Evolutionary conservation across 2,329 filamentous ascomycete species (phyloP), one percentile per base, ranked within the genome.

Genomic region (Annulohypoxylon truncatum): DNA sequence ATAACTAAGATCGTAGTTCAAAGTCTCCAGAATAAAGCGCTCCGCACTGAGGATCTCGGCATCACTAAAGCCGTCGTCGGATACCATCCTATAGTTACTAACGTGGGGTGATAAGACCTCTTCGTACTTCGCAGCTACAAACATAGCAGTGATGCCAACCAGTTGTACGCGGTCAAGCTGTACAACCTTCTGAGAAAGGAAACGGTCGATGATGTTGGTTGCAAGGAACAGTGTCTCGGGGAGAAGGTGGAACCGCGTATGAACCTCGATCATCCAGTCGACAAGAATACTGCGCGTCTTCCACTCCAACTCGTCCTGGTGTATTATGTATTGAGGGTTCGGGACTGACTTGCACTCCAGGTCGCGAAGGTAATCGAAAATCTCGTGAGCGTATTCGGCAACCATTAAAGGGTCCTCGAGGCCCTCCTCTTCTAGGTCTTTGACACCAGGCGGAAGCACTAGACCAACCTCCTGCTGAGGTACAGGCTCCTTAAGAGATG

Each of bases 101-200:
- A 99, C 94, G 73, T 98, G 95, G 47, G 96, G 96, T 9, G 96
- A 98, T 53, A 99, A 87, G 52, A 99, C 94, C 79, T 99, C 96
- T 81, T 99, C 95, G 78, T 98, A 99, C 83, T 99, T 99, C 76
- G 95, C 96, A 10, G 96, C 96, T 76, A 98, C 97, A 84, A 98
- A 98, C 96, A 99, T 98, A 79, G 95, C 96, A 22, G 96, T 97
- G 75, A 98, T 94, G 76, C 96, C 96, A 63, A 99, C 96, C 7
- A 99, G 87, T 81, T 99, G 96, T 4, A 99, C 90, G 67, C 94
- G 94, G 79, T 98, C 95, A 48, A 99, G 89, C 81, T 97, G 93
- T 47, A 99, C 96, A 29, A 97, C 91, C 84, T 98, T 97, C 76
- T 90, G 89, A 0, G 95, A 97, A 48, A 99, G 88, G 84, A 98